Conservation (phyloP, 371 early-diverging fungal species). For the Mucor mucedo region DNA sequence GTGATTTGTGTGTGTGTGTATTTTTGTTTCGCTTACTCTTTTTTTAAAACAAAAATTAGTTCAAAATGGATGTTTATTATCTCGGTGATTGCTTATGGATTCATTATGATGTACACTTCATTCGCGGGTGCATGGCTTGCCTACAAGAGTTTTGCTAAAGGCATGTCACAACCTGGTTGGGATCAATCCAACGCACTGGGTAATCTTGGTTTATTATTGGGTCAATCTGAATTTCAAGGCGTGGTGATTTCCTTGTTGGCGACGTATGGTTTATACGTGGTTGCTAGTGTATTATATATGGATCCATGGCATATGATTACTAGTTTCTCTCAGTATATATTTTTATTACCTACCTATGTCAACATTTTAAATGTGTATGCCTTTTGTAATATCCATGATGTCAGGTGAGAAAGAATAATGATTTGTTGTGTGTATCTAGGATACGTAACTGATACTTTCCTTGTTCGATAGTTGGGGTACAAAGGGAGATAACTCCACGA, state of each 20-base stretch:
- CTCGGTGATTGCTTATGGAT: conserved; percentile 55
- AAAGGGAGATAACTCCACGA: conserved; percentile 75
- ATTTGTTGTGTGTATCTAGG: no score
- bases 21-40: conserved; percentile 18
- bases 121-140: conserved; percentile 60
- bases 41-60: conserved; percentile 21
- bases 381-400: conserved; percentile 88
- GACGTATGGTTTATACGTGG: conserved; percentile 87
- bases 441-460: not conserved
- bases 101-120: conserved; percentile 62
- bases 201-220: conserved; percentile 27
- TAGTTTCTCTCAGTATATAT: conserved; percentile 84
- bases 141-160: conserved; percentile 39
- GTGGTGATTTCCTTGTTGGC: conserved; percentile 78
- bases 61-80: conserved; percentile 60
- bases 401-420: conserved; percentile 46
- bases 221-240: conserved; percentile 70
- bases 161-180: conserved; percentile 29
- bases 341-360: conserved; percentile 84
- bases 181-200: conserved; percentile 11
- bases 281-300: conserved; percentile 77
- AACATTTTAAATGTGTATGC: conserved; percentile 93
- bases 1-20: not conserved
- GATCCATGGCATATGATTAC: conserved; percentile 96
- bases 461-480: conserved; percentile 84